Evolutionary conservation across 2,329 filamentous ascomycete species (phyloP).

Genomic region (Pyricularia sp.): DNA sequence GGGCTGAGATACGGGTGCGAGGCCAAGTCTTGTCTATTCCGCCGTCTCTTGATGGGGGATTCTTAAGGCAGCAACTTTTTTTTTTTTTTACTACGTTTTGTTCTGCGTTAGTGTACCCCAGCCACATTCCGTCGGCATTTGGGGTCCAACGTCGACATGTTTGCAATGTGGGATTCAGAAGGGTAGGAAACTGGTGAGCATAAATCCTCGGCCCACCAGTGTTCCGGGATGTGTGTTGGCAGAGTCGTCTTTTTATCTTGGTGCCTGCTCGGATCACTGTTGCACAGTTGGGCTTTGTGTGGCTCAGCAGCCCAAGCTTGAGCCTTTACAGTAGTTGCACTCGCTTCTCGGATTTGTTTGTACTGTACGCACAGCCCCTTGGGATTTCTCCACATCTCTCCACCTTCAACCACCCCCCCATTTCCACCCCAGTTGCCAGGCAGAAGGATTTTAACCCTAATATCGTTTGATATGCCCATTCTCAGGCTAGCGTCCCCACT

Average conservation of each 20-base stretch:
- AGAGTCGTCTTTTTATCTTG: not conserved
- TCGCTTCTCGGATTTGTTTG: not conserved
- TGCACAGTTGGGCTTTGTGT: not conserved
- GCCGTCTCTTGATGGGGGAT: not conserved
- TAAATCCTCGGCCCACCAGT: not conserved
- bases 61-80: not conserved
- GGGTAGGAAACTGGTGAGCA: not conserved
- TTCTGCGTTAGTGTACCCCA: not conserved
- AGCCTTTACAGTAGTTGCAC: no score
- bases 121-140: not conserved
- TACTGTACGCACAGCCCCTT: not conserved
- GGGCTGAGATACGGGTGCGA: not conserved
- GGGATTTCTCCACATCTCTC: not conserved
- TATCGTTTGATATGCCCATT: not conserved
- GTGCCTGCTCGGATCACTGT: not conserved
- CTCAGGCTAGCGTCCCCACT: not conserved
- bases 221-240: not conserved
- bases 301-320: no score
- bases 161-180: not conserved
- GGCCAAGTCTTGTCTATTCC: not conserved
- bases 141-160: not conserved
- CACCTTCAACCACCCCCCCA: not conserved
- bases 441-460: not conserved
- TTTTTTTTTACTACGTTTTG: not conserved
- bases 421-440: not conserved